Evolutionary conservation across 164 flowering plant species (phyloP), one percentile per base, ranked within the genome.

Genomic region (Berberis vulgaris): DNA sequence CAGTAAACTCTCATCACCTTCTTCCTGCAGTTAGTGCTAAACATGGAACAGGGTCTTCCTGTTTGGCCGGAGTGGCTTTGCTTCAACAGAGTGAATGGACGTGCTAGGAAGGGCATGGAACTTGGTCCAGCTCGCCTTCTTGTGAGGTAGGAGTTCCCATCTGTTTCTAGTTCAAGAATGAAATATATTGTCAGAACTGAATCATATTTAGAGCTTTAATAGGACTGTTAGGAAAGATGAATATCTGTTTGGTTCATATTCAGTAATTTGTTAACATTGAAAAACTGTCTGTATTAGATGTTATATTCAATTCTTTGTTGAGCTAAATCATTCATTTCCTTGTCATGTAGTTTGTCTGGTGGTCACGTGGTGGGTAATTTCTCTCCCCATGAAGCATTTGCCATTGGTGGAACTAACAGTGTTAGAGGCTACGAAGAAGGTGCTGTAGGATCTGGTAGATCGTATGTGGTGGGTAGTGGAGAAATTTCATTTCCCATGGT

Each of bases 401-500:
- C 89, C 40, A 91, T 95, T 71, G 97, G 99, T 60, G 99, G 99
- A 76, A 95, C 97, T 60, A 91, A 95, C 79, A 95, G 97, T 71
- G 92, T 95, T 46, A 86, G 99, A 82, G 99, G 99, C 40, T 95
- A 91, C 71, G 97, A 95, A 78, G 97, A 95, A 84, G 99, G 99
- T 68, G 94, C 88, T 56, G 91, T 95, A 46, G 97, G 94, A 57
- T 91, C 99, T 63, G 97, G 96, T 59, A 86, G 97, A 52, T 91
- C 99, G n/a, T 88, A 84, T 73, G 84, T 78, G 12, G 88, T 95
- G 74, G 94, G 99, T 54, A 84, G 88, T 59, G 89, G 96, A 66
- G 99, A 91, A 78, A 65, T 89, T 60, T 89, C 99, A 66, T 84
- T 91, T 68, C 97, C 90, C 38, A 41, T 95, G 97, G 99, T 91